Base-by-base conservation (phyloP, 2,329 filamentous ascomycete species). In the Didymella glomerata region DNA sequence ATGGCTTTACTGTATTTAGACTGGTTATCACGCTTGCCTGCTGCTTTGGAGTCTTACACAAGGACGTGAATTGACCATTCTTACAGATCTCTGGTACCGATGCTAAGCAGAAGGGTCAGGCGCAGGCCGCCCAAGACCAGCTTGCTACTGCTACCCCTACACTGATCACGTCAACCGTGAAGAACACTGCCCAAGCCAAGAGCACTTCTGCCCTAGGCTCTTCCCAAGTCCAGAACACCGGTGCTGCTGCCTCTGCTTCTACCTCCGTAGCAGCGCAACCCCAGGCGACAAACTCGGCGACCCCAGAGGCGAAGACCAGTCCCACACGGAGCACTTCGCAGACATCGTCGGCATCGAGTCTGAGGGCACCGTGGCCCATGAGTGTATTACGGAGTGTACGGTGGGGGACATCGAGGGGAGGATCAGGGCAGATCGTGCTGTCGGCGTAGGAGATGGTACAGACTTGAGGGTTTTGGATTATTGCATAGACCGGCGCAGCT, bases 31-130 rank as follows among this genome's bases (percentile, higher is more conserved):
- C 32, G 32, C 32, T 36, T 18, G 16, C 32, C 20, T 45, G n/a
- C 4, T 38, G 22, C 36, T 40, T 54, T 38, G 20, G 8, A 36
- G 18, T 22, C 24, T 48, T 16, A 7, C 14, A 7, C 34, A 16
- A 28, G 36, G 28, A 10, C 16, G 48, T 25, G 32, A 52, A 44
- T 42, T 57, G 47, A 57, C 54, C 48, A 52, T 28, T 14, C 2
- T 20, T 25, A 41, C 48, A 57, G 48, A 48, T 57, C 38, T 34
- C 32, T 25, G 50, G 50, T 5, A 46, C 32, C 22, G 50, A 46
- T n/a, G 9, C 22, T 10, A 34, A 10, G 14, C 16, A n/a, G n/a
- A 45, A 45, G 24, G 53, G 28, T 30, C 34, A 32, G 34, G 42
- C 42, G 32, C 24, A 51, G 46, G 13, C 41, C 32, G 41, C 34